phyloP scores from a whole-genome alignment of 768 basidiomycete genomes.

The Russula lepida region DNA sequence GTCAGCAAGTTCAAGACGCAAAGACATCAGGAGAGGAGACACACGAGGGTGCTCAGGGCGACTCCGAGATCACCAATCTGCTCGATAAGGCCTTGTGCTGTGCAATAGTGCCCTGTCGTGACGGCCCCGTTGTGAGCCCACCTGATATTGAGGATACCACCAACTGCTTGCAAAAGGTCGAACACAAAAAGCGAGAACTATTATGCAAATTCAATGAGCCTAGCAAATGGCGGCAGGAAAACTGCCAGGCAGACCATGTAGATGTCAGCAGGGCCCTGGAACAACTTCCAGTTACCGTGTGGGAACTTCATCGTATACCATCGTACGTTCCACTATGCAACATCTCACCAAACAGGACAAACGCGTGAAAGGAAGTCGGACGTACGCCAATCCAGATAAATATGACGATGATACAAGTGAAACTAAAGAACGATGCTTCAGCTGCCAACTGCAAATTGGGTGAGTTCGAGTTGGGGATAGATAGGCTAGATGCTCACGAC shows the following conservation, averaged over 20 bases:
- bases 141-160: constrained; percentile 31
- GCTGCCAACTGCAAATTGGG: constrained; percentile 26
- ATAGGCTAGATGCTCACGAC: constrained; percentile 24
- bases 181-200: constrained; percentile 25
- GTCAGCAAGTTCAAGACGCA: constrained; percentile 19
- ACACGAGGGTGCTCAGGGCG: constrained; percentile 36
- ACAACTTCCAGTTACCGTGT: constrained; percentile 18
- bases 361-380: background rate
- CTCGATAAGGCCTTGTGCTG: constrained; percentile 34
- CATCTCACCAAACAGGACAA: background rate
- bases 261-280: constrained; percentile 33
- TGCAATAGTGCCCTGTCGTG: constrained; percentile 29
- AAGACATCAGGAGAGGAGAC: background rate
- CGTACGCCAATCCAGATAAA: constrained; percentile 10
- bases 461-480: background rate
- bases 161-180: constrained; percentile 34
- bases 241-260: constrained; percentile 30
- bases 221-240: background rate
- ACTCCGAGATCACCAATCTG: constrained; percentile 37
- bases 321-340: constrained; percentile 9
- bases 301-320: background rate
- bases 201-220: constrained; percentile 16
- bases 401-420: background rate
- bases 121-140: constrained; percentile 33
- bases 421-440: constrained; percentile 25